Evolutionary conservation across 106 monocot genomes (phyloP).

Genomic region (Alisma plantagoaquatica): DNA sequence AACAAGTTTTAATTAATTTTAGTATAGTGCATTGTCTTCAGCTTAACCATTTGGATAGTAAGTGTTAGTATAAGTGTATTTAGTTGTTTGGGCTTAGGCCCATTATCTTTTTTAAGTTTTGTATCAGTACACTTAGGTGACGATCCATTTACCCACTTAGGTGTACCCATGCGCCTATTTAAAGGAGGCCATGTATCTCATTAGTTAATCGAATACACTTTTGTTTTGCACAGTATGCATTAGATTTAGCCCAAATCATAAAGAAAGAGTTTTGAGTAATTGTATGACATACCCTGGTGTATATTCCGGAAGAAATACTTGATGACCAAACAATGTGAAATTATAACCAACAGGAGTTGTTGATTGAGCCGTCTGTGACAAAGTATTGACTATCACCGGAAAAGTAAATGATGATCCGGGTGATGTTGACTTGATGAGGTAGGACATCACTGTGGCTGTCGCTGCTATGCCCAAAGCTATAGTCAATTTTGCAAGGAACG

Average conservation of each 20-base stretch:
- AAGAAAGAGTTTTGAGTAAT: background rate
- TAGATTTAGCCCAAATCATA: background rate
- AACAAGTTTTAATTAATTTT: too few relatives aligned
- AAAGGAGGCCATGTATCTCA: too few relatives aligned
- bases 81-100: too few relatives aligned
- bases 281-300: conserved; percentile 71
- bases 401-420: conserved; percentile 31
- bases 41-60: too few relatives aligned
- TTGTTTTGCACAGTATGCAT: too few relatives aligned
- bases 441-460: conserved; percentile 35
- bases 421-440: conserved; percentile 22
- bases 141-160: too few relatives aligned
- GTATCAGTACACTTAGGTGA: too few relatives aligned
- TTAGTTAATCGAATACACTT: too few relatives aligned
- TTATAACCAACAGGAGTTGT: conserved; percentile 38
- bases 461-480: conserved; percentile 61
- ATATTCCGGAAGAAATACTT: conserved; percentile 60
- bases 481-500: conserved; percentile 54
- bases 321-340: conserved; percentile 49
- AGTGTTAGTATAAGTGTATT: too few relatives aligned
- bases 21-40: too few relatives aligned
- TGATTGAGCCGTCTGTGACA: conserved; percentile 27
- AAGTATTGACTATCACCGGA: conserved; percentile 30
- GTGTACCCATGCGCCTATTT: too few relatives aligned
- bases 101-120: too few relatives aligned